Evolutionary conservation across 2,329 filamentous ascomycete species (phyloP), one percentile per base, ranked within the genome.

Genomic region (Tolypocladium inflatum): DNA sequence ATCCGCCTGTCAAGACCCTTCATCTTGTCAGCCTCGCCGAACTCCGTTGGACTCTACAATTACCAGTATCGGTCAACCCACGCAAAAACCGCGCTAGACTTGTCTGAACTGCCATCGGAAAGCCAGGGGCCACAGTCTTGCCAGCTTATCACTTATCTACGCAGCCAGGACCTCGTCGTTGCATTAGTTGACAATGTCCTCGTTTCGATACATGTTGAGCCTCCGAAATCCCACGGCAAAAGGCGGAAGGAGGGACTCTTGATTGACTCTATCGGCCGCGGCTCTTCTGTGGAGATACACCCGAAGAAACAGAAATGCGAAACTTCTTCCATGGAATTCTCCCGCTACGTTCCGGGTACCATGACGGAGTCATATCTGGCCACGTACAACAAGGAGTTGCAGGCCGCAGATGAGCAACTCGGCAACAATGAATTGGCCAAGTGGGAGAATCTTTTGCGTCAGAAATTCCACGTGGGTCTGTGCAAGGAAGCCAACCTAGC

Each of bases 191-290:
- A 83, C 38, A 80, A 81, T 50, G 79, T 83, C 51, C 74, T 93
- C 38, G 76, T 90, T 19, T 87, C 84, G 1, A 78, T 91, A 55
- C 88, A 91, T 65, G 74, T 88, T n/a, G 83, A 87, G 65, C 80
- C 81, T 2, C 84, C 83, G 1, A 79, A 79, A 64, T 74, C 73
- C 52, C 76, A 81, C n/a, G 76, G 77, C 59, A 80, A 77, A 61
- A 80, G 82, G 70, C 76, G 80, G 42, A 80, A 80, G 43, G 80
- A 83, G 55, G 86, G 87, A 10, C 76, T 89, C 9, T 74, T 92
- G 33, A 87, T 89, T 39, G 88, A 92, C 67, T 88, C 88, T 0
- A 83, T 92, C 57, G 87, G 88, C 2, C 86, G 86, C 60, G 88
- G 87, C 3, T 74, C 76, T 1, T 70, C 72, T 13, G 65, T 73